Base-by-base conservation (phyloP, 371 early-diverging fungal species). In the Mortierella sp. region DNA sequence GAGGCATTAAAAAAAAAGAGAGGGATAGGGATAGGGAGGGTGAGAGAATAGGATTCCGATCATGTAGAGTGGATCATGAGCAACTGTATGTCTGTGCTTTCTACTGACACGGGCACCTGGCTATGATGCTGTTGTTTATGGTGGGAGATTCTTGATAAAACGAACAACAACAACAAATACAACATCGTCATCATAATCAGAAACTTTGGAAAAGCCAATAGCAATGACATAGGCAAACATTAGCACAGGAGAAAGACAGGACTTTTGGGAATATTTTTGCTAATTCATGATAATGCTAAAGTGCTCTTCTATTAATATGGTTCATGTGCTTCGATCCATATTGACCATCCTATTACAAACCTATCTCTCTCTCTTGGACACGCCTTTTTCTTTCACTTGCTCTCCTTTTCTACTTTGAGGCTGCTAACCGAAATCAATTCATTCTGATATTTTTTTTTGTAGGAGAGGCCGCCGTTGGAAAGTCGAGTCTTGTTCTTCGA, bases 391-490 rank as follows among this genome's bases (percentile, higher is more conserved):
- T 57, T 29, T 6, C n/a, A 2, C 9, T 59, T 59, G 12, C 23
- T 59, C 13, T 1, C 1, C 26, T 13, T n/a, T 40, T 26, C n/a
- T 34, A 5, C 5, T 7, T 23, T 12, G 45, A 57, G 2, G 34
- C 34, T 0, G 34, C 23, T 28, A 64, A 70, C 63, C 32, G n/a
- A n/a, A n/a, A 17, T 54, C 62, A 58, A n/a, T 23, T 17, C 57
- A 6, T 31, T 54, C 15, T 58, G 37, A 47, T 51, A 26, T 9
- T n/a, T n/a, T n/a, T n/a, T n/a, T n/a, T 31, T 72, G 51, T 87
- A 94, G 95, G 95, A 56, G 95, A 95, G 79, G 93, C 95, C 26
- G 95, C 94, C 58, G 95, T 95, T 49, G 95, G 95, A 56, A 95
- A 95, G 83, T 94, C 95, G 28, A 92, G 92, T 86, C 83, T 93